These are phyloP conservation scores for Trifolium pratense DNA, from an alignment of 306 rosid genomes.

Conservation along the genomic window DNA sequence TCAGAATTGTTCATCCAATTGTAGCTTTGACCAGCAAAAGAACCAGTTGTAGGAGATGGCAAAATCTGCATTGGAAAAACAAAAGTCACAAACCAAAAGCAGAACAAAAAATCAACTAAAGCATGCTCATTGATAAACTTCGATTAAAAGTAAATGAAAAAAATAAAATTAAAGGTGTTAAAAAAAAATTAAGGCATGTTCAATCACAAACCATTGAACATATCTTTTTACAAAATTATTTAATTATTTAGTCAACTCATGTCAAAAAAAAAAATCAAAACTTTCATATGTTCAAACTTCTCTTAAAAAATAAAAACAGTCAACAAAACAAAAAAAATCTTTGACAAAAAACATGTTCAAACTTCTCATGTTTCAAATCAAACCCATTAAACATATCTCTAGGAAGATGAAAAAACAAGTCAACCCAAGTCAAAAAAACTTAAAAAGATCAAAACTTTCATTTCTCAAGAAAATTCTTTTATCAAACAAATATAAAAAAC, in stretches of 20 bases:
- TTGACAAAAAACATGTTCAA: not conserved
- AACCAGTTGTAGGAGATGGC: slow-evolving; percentile 94
- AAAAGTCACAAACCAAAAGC: slow-evolving; percentile 18
- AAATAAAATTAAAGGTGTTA: no score
- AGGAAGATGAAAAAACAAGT: slow-evolving; percentile 13
- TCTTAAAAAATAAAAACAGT: slow-evolving; percentile 1
- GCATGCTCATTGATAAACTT: not conserved
- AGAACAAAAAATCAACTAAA: not conserved
- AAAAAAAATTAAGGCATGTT: not conserved
- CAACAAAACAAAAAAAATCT: not conserved
- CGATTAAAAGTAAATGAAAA: not conserved
- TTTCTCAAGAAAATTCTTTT: not conserved
- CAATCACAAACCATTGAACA: slow-evolving; percentile 30
- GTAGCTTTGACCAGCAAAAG: slow-evolving; percentile 60
- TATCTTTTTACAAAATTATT: no score
- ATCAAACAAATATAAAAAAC: no score
- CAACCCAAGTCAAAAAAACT: slow-evolving; percentile 15
- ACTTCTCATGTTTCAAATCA: not conserved
- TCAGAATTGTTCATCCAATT: slow-evolving; percentile 67
- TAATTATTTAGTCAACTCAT: slow-evolving; percentile 28
- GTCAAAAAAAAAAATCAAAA: not conserved
- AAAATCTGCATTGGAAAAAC: slow-evolving; percentile 49
- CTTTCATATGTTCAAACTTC: not conserved
- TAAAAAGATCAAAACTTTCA: not conserved
- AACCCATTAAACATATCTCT: slow-evolving; percentile 30